Conservation (phyloP, 345 rosid species). For the Syzygium oleosum region DNA sequence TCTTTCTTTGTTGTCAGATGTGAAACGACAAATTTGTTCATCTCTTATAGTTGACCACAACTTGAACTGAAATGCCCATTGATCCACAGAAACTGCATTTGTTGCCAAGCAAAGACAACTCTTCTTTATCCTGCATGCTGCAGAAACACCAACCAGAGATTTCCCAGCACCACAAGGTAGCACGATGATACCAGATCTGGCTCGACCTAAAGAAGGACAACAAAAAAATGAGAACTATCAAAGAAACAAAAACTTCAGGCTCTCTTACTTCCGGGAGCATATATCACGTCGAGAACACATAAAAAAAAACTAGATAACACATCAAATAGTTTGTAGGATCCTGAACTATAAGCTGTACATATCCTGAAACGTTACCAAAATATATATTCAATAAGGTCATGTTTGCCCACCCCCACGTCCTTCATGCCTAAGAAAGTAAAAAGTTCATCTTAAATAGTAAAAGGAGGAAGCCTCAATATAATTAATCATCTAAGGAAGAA, state of each 20-base stretch:
- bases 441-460: background rate
- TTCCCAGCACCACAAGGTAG: conserved; percentile 99
- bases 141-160: conserved; percentile 94
- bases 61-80: conserved; percentile 94
- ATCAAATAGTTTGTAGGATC: background rate
- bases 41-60: conserved; percentile 90
- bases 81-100: conserved; percentile 97
- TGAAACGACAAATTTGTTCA: conserved; percentile 86
- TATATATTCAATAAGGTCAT: background rate
- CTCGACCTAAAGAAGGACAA: conserved; percentile 55
- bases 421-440: background rate
- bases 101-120: conserved; percentile 98
- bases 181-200: conserved; percentile 96
- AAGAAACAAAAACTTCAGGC: background rate
- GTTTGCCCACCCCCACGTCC: background rate
- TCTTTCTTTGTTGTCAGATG: conserved; percentile 96
- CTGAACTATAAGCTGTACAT: background rate
- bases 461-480: background rate
- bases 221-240: background rate
- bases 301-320: background rate
- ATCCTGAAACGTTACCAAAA: background rate
- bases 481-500: background rate
- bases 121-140: conserved; percentile 83
- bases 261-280: background rate
- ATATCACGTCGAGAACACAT: background rate